Evolutionary conservation across 2,329 filamentous ascomycete genomes (phyloP).

Genomic region (Amauroascus verrucosus): DNA sequence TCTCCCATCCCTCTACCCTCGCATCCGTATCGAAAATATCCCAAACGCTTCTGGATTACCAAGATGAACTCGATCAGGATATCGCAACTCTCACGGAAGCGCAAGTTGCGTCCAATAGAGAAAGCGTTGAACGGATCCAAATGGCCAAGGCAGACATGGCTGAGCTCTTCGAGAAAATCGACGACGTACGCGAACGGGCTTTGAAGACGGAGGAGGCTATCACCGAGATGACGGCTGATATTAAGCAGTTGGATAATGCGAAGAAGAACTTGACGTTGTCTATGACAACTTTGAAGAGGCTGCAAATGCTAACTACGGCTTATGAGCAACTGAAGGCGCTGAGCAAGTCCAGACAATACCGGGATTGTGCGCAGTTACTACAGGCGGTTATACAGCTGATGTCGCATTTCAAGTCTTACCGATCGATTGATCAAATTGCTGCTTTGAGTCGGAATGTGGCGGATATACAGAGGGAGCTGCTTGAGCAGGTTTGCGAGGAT

Average conservation of each 20-base stretch:
- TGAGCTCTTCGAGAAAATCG: conserved; percentile 86
- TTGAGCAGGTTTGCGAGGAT: conserved; percentile 98
- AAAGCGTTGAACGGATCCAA: conserved; percentile 84
- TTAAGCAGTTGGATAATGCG: conserved; percentile 91
- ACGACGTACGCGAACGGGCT: conserved; percentile 78
- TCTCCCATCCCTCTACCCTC: conserved; percentile 78
- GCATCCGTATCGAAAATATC: conserved; percentile 65
- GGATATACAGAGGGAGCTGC: conserved; percentile 79
- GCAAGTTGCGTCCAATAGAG: conserved; percentile 75
- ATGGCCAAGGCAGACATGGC: conserved; percentile 81
- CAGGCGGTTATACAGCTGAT: conserved; percentile 96
- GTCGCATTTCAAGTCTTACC: conserved; percentile 96
- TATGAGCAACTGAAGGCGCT: conserved; percentile 87
- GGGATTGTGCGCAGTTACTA: conserved; percentile 84
- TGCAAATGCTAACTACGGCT: conserved; percentile 98
- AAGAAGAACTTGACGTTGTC: conserved; percentile 93
- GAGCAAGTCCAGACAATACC: conserved; percentile 77
- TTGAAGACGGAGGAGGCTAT: conserved; percentile 91
- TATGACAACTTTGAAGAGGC: conserved; percentile 92
- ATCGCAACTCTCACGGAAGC: conserved; percentile 61
- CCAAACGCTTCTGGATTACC: conserved; percentile 60
- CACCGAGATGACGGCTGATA: conserved; percentile 97
- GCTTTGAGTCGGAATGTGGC: conserved; percentile 84
- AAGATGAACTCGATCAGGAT: conserved; percentile 70
- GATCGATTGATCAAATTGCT: conserved; percentile 96